These are phyloP conservation scores for Aspergillus sp. DNA, from an alignment of 2,329 filamentous ascomycete genomes.

Conservation along the genomic window DNA sequence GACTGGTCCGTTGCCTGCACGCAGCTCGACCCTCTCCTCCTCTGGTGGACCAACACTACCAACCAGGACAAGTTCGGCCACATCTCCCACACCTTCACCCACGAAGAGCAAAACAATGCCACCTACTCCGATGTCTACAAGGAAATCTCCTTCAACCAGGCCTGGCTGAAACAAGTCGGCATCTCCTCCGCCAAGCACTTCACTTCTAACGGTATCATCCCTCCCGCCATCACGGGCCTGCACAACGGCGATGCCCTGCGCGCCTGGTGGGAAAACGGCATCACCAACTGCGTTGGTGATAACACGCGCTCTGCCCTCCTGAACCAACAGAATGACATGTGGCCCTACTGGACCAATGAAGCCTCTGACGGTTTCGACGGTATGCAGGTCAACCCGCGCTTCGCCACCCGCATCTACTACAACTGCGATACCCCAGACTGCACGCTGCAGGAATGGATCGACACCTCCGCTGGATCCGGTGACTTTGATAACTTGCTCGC, in stretches of 20 bases:
- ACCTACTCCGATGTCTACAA: conserved; percentile 59
- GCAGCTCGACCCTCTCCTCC: conserved; percentile 52
- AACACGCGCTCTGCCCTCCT: conserved; percentile 60
- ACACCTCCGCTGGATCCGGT: conserved; percentile 59
- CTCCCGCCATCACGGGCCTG: conserved; percentile 64
- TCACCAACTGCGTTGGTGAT: conserved; percentile 63
- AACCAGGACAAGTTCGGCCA: conserved; percentile 60
- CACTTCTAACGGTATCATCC: conserved; percentile 59
- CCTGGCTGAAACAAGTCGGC: conserved; percentile 59
- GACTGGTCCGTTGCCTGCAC: conserved; percentile 54
- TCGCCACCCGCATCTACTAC: conserved; percentile 65
- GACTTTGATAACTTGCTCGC: conserved; percentile 55
- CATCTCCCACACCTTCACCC: conserved; percentile 65
- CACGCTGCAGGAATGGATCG: conserved; percentile 62
- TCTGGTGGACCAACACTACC: conserved; percentile 55
- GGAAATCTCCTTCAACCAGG: conserved; percentile 63
- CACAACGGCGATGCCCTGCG: conserved; percentile 65
- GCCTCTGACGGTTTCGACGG: conserved; percentile 58
- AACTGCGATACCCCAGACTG: conserved; percentile 62
- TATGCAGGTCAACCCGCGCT: conserved; percentile 60
- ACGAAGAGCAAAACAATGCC: conserved; percentile 61
- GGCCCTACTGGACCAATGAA: conserved; percentile 57
- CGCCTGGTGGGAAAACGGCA: conserved; percentile 63
- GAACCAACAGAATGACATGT: conserved; percentile 56
- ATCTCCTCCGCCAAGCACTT: conserved; percentile 51